Evolutionary conservation across 2,329 filamentous ascomycete species (phyloP), one percentile per base, ranked within the genome.

Genomic region (Chaetothyriales sp.): DNA sequence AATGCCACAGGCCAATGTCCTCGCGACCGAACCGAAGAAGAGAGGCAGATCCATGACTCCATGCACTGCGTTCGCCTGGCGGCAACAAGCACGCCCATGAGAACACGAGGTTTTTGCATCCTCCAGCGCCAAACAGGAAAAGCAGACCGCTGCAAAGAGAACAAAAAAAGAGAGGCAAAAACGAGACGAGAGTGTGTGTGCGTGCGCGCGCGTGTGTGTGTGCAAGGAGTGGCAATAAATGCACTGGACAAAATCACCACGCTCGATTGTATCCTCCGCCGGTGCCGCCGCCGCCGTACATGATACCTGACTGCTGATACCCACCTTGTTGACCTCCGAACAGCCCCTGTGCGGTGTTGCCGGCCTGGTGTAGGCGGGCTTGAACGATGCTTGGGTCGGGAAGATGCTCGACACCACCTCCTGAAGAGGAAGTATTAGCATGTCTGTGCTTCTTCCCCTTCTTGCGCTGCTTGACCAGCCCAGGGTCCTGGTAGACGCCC

Each of bases 351-450:
- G 85, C 83, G 78, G 84, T 82, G 72, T 80, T 80, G 77, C 81
- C 84, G 73, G 81, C 84, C 75, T 92, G 86, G 73, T 93, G 89
- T 78, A 94, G 84, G 79, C 89, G 86, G 71, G 87, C 87, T 77
- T 95, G 89, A 78, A 96, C 82, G 79, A 95, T 95, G 79, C 87
- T 95, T 79, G 90, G 90, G 87, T 96, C 89, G 78, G 86, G 87
- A 89, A 95, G 87, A 93, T 96, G 89, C 77, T 93, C 89, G 90
- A 95, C 81, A 77, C 86, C 89, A 86, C 87, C 86, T 81, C 88
- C 89, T 81, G 88, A 94, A 82, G 90, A 96, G 86, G 89, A 95
- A 90, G 90, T 95, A 87, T 95, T 95, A 92, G 88, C 90, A 83
- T 95, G 89, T 83, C 89, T 93, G 79, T 95, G 90, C 87, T 95